phyloP scores from a whole-genome alignment of 164 flowering plant species.

The Berberis thunbergii region DNA sequence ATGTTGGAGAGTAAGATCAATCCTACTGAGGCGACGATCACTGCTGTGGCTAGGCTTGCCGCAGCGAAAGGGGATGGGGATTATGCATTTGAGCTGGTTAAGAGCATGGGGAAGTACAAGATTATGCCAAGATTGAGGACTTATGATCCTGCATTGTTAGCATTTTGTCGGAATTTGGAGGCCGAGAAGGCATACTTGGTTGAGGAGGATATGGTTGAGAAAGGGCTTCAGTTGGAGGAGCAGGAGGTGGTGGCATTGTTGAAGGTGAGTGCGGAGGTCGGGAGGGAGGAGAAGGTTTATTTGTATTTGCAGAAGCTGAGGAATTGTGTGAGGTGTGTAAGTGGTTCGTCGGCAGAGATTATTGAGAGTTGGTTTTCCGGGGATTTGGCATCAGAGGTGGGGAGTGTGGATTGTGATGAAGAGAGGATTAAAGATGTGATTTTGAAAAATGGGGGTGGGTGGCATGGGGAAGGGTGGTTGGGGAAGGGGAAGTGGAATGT shows the following conservation, averaged over 20 bases:
- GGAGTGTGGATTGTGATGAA: conserved; percentile 23
- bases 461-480: conserved; percentile 91
- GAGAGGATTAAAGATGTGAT: conserved; percentile 32
- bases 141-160: conserved; percentile 57
- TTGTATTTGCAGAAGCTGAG: conserved; percentile 72
- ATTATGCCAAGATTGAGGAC: conserved; percentile 49
- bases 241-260: conserved; percentile 52
- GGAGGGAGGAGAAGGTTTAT: conserved; percentile 54
- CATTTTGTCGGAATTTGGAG: conserved; percentile 41
- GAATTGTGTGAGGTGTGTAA: conserved; percentile 36
- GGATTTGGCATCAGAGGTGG: conserved; percentile 27
- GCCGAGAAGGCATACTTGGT: conserved; percentile 68
- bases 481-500: conserved; percentile 70
- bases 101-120: conserved; percentile 26
- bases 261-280: conserved; percentile 40
- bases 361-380: conserved; percentile 64
- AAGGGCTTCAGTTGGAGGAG: conserved; percentile 52
- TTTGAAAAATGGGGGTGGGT: conserved; percentile 79
- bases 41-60: conserved; percentile 60
- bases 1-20: conserved; percentile 32
- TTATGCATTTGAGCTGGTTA: conserved; percentile 52
- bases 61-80: conserved; percentile 68
- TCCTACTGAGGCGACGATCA: conserved; percentile 74
- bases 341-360: conserved; percentile 35
- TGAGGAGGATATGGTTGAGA: conserved; percentile 49